These are phyloP conservation scores for Ilex paraguariensis DNA, from an alignment of 305 asterid species.

Conservation along the genomic window DNA sequence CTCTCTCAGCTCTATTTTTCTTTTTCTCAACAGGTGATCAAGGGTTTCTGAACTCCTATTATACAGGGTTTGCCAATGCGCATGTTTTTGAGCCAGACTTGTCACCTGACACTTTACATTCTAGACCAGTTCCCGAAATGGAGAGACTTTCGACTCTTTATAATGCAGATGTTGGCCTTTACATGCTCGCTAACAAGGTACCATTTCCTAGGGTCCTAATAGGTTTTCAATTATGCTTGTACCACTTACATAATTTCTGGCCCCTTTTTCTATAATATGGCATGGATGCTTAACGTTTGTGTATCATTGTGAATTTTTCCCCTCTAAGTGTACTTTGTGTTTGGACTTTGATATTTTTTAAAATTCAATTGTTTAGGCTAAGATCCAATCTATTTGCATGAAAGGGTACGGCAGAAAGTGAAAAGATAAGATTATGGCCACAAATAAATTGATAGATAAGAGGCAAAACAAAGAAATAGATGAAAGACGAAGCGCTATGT, in stretches of 20 bases:
- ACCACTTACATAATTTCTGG: background rate
- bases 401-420: background rate
- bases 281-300: no score
- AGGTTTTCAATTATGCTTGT: background rate
- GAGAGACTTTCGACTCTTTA: slow-evolving; percentile 96
- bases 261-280: background rate
- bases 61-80: slow-evolving; percentile 84
- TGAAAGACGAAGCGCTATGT: background rate
- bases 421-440: no score
- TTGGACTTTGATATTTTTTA: no score
- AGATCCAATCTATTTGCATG: background rate
- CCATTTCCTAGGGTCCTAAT: slow-evolving; percentile 12
- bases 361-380: no score
- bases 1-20: slow-evolving; percentile 16
- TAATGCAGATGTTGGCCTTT: slow-evolving; percentile 99
- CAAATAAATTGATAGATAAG: no score
- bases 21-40: slow-evolving; percentile 74
- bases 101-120: slow-evolving; percentile 58
- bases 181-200: slow-evolving; percentile 99
- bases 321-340: no score
- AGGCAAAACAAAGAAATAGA: background rate
- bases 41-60: slow-evolving; percentile 95
- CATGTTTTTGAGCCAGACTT: slow-evolving; percentile 73
- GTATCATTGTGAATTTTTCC: no score
- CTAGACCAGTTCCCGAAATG: slow-evolving; percentile 82